Base-by-base conservation (phyloP, 129 eudicot species). In the Helianthus tuberosus region DNA sequence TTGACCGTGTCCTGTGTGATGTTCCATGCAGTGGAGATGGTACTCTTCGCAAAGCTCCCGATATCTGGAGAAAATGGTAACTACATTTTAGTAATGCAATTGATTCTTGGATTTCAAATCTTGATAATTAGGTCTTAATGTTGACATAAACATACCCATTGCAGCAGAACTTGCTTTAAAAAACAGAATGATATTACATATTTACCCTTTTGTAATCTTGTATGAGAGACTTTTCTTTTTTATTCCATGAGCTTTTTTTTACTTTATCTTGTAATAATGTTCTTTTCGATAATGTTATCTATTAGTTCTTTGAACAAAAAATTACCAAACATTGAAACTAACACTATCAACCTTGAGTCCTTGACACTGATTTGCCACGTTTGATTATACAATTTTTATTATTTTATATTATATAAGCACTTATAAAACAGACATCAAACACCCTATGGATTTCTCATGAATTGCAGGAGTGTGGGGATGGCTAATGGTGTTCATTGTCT, bases 21-120 rank as follows among this genome's bases (percentile, higher is more conserved):
- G 99, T 95, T 73, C 99, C 99, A 35, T 95, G 99, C 71, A 95
- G 99, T 67, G 99, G 99, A 75, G 99, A 95, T 82, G 99, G 99
- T 52, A 95, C 99, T 44, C 90, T 95, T 17, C 96, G 99, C 17
- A 95, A 95, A 83, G 99, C 99, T 77, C 99, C 99, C 57, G 99
- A 95, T 86, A 95, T 95, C 20, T 95, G 99, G 99, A 87, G 84
- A 80, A 95, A 87, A 82, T 95, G 97, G 99, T 95, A 84, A 44
- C 27, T 39, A 13, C 17, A 27, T 25, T 57, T 54, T 57, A 23
- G 63, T 57, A 20, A 10, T 8, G 63, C 13, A 57, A 58, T 16
- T 29, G 10, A 60, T 5, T 60, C 0, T 60, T 60, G 8, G 43
- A 10, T 39, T 57, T 61, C 1, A 20, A 77, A 58, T 64, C 9